Conservation (phyloP, 768 basidiomycete species). For the Amanita brunnescens region DNA sequence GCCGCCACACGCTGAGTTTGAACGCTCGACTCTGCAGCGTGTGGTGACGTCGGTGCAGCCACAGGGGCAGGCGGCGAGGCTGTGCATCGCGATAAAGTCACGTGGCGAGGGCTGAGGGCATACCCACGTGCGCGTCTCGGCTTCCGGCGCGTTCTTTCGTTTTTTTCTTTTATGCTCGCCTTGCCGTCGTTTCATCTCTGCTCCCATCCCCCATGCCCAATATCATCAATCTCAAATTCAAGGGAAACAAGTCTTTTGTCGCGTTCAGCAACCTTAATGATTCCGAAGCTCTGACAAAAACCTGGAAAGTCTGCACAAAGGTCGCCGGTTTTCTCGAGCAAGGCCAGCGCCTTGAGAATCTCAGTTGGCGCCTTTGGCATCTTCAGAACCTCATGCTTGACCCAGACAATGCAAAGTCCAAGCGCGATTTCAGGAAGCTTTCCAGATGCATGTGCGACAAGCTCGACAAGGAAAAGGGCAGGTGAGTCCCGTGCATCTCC, state of each 20-base stretch:
- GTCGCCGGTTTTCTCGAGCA: conserved; percentile 88
- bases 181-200: conserved; percentile 10
- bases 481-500: conserved; percentile 38
- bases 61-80: neutral
- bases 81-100: conserved; percentile 9
- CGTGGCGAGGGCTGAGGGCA: conserved; percentile 7
- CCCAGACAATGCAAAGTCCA: conserved; percentile 80
- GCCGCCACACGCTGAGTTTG: no score
- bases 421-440: conserved; percentile 85
- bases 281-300: conserved; percentile 77
- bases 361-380: conserved; percentile 90
- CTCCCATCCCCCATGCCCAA: conserved; percentile 46
- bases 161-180: conserved; percentile 12
- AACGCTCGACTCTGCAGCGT: no score
- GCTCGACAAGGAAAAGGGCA: conserved; percentile 86
- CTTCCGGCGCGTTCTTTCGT: conserved; percentile 13
- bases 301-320: conserved; percentile 92
- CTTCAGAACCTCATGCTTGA: conserved; percentile 89
- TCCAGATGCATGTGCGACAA: conserved; percentile 87
- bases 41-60: neutral
- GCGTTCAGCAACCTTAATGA: conserved; percentile 86
- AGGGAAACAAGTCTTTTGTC: conserved; percentile 93
- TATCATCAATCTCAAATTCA: conserved; percentile 84
- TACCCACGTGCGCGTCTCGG: neutral
- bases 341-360: conserved; percentile 84